A percentile compares a stretch with the other conserved stretches of the same genome.
Evolutionary conservation across 164 flowering plant species (phyloP).

Genomic region (Liquidambar formosana): DNA sequence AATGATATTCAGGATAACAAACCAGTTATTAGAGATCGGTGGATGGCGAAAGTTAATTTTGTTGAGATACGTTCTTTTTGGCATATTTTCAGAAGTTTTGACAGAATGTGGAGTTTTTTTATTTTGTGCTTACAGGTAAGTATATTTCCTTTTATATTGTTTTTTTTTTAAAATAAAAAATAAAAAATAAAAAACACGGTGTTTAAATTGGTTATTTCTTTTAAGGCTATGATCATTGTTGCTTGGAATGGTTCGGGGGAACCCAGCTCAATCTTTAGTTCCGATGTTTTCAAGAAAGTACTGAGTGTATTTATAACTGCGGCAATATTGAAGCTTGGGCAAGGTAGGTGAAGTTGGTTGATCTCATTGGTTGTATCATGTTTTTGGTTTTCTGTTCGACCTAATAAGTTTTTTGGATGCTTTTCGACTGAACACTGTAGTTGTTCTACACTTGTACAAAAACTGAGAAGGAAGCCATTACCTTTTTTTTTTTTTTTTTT

Average conservation of each 20-base stretch:
- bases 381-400: neutral
- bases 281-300: constrained; percentile 76
- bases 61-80: constrained; percentile 92
- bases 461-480: neutral
- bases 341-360: constrained; percentile 46
- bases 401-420: neutral
- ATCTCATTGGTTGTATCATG: neutral
- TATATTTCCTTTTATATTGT: constrained; percentile 3
- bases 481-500: neutral
- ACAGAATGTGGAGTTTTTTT: constrained; percentile 92
- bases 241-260: constrained; percentile 92
- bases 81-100: constrained; percentile 94
- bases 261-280: constrained; percentile 49
- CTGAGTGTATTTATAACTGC: constrained; percentile 92
- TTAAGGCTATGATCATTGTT: constrained; percentile 90
- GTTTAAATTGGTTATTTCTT: constrained; percentile 3
- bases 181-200: too few relatives aligned
- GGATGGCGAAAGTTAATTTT: constrained; percentile 92
- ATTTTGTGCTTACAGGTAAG: constrained; percentile 83
- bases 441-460: neutral
- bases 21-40: constrained; percentile 43
- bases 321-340: constrained; percentile 92
- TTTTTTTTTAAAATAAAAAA: too few relatives aligned
- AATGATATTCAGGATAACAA: constrained; percentile 55
- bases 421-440: neutral